Percentiles rank a stretch among this genome's conserved stretches.
phyloP scores from a whole-genome alignment of 1,284 basidiomycete genomes.

The Sphagnurus paluster region DNA sequence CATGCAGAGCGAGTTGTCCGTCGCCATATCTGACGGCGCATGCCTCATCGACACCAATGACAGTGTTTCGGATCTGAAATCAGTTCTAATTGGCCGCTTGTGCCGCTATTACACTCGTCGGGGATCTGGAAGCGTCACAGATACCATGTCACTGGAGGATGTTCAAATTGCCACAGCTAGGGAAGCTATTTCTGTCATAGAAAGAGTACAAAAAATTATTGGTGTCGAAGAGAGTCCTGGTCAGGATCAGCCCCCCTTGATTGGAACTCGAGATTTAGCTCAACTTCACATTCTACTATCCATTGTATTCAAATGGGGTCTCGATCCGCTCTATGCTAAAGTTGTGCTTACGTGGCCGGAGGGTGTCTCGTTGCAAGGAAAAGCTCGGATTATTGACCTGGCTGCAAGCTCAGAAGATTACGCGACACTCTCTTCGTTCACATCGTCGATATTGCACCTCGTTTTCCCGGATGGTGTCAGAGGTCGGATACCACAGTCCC shows the following conservation, averaged over 20 bases:
- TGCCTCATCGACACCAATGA: constrained; percentile 22
- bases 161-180: constrained; percentile 55
- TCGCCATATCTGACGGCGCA: constrained; percentile 21
- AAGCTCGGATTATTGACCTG: constrained; percentile 43
- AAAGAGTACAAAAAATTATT: constrained; percentile 50
- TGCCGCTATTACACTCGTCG: constrained; percentile 38
- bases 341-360: constrained; percentile 45
- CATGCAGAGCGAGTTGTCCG: constrained; percentile 19
- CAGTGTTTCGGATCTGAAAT: constrained; percentile 31
- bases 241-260: constrained; percentile 32
- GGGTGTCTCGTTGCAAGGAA: constrained; percentile 22
- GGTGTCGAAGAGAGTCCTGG: constrained; percentile 24
- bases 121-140: constrained; percentile 20
- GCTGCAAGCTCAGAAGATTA: constrained; percentile 44
- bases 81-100: constrained; percentile 40
- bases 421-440: constrained; percentile 39
- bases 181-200: constrained; percentile 54
- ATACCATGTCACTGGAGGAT: constrained; percentile 35
- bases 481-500: constrained; percentile 48
- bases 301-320: constrained; percentile 70
- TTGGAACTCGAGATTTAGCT: constrained; percentile 67
- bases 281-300: constrained; percentile 63
- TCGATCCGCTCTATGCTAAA: constrained; percentile 49
- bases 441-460: constrained; percentile 44
- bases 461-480: constrained; percentile 53